These are phyloP conservation scores for Didymella lethalis DNA, from an alignment of 2,329 filamentous ascomycete species.

Conservation along the genomic window DNA sequence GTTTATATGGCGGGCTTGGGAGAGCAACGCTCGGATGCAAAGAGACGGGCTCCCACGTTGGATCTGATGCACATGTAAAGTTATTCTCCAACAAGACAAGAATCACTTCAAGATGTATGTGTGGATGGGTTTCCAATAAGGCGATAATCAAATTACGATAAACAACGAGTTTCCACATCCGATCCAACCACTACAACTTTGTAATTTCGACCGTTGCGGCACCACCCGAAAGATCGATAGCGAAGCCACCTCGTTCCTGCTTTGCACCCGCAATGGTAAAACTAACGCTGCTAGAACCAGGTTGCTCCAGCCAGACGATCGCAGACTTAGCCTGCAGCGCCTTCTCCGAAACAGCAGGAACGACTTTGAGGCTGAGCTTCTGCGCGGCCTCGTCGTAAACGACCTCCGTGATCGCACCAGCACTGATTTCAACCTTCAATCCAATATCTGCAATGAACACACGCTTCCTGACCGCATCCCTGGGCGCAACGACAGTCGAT, in stretches of 20 bases:
- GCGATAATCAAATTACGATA: background rate
- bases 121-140: too few relatives aligned
- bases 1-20: background rate
- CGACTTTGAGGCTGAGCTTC: conserved; percentile 24
- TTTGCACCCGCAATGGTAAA: conserved; percentile 24
- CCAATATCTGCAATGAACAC: conserved; percentile 60
- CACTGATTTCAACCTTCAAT: conserved; percentile 41
- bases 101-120: background rate
- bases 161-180: background rate
- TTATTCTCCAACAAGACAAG: background rate
- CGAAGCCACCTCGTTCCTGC: conserved; percentile 28
- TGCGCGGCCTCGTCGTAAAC: conserved; percentile 19
- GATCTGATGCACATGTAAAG: background rate
- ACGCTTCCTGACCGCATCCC: conserved; percentile 58
- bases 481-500: conserved; percentile 51
- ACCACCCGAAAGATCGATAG: conserved; percentile 25
- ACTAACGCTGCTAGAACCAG: conserved; percentile 6
- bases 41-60: background rate
- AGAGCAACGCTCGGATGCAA: background rate
- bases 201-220: conserved; percentile 24
- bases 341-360: conserved; percentile 12
- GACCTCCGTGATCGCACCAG: conserved; percentile 30
- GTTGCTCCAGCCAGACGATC: conserved; percentile 32
- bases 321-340: conserved; percentile 27
- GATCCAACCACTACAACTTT: background rate